A percentile compares a stretch with the other conserved stretches of the same genome.
phyloP scores from a whole-genome alignment of 345 rosid species.

The Litchi chinensis region DNA sequence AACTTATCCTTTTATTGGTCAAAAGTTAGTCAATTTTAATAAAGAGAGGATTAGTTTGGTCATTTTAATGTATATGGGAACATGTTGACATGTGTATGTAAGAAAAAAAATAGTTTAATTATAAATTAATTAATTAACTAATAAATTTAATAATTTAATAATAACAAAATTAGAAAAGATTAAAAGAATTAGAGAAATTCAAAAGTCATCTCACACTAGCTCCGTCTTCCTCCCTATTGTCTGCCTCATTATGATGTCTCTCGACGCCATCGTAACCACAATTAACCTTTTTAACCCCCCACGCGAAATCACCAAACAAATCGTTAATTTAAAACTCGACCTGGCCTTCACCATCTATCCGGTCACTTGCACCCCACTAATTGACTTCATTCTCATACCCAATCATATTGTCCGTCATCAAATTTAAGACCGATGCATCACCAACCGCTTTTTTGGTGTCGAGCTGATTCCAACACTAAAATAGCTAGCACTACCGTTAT shows the following conservation, averaged over 20 bases:
- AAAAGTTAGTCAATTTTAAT: no score
- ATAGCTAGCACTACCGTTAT: constrained; percentile 56
- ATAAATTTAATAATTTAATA: no score
- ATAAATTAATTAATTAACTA: no score
- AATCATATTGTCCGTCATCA: constrained; percentile 97
- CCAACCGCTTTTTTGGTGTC: constrained; percentile 74
- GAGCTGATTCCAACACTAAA: constrained; percentile 92
- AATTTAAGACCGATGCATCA: constrained; percentile 96
- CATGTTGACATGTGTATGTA: no score
- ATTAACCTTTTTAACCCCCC: constrained; percentile 80
- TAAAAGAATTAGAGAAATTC: no score
- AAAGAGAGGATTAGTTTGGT: no score
- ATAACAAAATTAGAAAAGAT: no score
- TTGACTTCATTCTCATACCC: constrained; percentile 85
- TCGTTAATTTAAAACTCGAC: constrained; percentile 57
- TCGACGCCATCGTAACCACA: constrained; percentile 88
- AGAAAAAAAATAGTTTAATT: no score
- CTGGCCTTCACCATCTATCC: constrained; percentile 91
- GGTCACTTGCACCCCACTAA: constrained; percentile 72
- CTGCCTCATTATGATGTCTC: constrained; percentile 87
- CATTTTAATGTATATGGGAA: no score
- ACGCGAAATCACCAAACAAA: constrained; percentile 64
- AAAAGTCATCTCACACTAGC: constrained; percentile 31
- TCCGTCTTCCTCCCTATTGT: constrained; percentile 83
- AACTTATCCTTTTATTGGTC: no score